Evolutionary conservation across 1,284 basidiomycete species (phyloP).

Genomic region (Tilletiopsis washingtonensis): DNA sequence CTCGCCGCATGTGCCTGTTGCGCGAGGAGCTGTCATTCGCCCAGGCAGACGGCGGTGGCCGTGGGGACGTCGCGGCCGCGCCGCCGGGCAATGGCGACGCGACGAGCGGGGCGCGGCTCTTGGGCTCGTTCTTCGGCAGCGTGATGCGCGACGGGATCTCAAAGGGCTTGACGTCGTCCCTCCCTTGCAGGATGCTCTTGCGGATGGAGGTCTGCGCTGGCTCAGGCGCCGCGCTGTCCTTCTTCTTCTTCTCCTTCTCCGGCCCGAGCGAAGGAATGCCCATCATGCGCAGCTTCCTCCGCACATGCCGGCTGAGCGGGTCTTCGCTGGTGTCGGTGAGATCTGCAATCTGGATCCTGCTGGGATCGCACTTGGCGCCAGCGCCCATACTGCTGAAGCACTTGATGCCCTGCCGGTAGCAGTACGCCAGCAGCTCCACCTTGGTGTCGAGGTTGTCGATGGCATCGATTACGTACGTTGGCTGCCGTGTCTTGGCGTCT

Average conservation of each 20-base stretch:
- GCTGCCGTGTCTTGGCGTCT: constrained; percentile 2
- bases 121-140: too few relatives aligned
- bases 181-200: too few relatives aligned
- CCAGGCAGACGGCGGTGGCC: too few relatives aligned
- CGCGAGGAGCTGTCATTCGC: too few relatives aligned
- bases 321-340: constrained; percentile 90
- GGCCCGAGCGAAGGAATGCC: constrained; percentile 35
- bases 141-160: too few relatives aligned
- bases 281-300: constrained; percentile 61
- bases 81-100: too few relatives aligned
- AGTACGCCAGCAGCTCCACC: constrained; percentile 45
- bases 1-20: constrained; percentile 14
- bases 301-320: constrained; percentile 82
- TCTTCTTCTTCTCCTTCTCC: constrained; percentile 15
- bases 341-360: constrained; percentile 85
- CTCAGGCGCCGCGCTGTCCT: background rate
- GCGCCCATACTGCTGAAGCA: constrained; percentile 92
- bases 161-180: too few relatives aligned
- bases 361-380: constrained; percentile 91
- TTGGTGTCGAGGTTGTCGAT: constrained; percentile 97
- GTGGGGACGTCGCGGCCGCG: too few relatives aligned
- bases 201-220: background rate
- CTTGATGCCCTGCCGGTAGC: constrained; percentile 33
- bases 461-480: constrained; percentile 43
- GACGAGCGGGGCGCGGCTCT: too few relatives aligned